Base-by-base conservation (phyloP, 73 alveolate genomes). In the Paramecium octaurelia region DNA sequence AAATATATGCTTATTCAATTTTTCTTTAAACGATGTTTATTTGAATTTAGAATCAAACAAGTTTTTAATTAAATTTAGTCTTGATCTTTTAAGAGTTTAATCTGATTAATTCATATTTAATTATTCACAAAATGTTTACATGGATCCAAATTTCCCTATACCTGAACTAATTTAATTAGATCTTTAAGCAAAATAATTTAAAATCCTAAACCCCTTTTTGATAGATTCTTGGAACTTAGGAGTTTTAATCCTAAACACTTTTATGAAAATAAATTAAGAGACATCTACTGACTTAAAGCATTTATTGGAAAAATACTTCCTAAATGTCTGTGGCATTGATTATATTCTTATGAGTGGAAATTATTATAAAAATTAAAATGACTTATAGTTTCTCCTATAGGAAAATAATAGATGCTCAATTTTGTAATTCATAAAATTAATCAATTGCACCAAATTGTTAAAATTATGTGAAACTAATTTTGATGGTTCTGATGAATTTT, bases 291-390 rank as follows among this genome's bases (percentile, higher is more conserved):
- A 64, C 31, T 64, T 64, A 24, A 27, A 64, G 14, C 12, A 27
- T 12, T 64, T 64, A 34, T 64, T 64, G 11, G 42, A 64, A 6
- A 64, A 34, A 27, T 64, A 64, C 31, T 31, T 27, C 24, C 12
- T 64, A 64, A 64, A 42, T 64, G 20, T 64, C 3, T 27, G 44
- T 31, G 84, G 21, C 12, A 20, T 64, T 27, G 84, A 64, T 64
- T 64, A 64, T 12, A 64, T 64, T 6, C 31, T 64, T 3, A 64
- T 64, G 50, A 27, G 29, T 64, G 84, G 84, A 64, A 12, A 4
- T 64, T 64, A 64, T 64, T 64, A 64, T 34, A 64, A 64, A 34
- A 64, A 64, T 64, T 34, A 64, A 64, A 64, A 64, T 64, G 84
- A 64, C 27, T 64, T 64, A 64, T 64, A 31, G 50, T 64, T 27